phyloP scores from a whole-genome alignment of 2,329 filamentous ascomycete species.

The Aspergillus sp. region DNA sequence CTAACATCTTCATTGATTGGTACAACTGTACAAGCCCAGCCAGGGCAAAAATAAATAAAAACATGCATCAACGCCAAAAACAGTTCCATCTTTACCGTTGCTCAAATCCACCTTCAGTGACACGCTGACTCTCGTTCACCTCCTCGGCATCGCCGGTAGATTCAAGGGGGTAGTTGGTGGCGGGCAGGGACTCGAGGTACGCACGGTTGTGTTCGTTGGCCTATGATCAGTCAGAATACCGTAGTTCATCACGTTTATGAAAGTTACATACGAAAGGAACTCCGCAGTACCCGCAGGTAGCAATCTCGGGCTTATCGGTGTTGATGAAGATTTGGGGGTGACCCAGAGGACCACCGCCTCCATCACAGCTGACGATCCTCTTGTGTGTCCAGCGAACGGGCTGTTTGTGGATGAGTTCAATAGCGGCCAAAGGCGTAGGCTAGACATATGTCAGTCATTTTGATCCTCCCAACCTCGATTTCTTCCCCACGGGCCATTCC shows the following conservation, averaged over 20 bases:
- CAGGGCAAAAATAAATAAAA: slow-evolving; percentile 21
- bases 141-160: slow-evolving; percentile 60
- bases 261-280: slow-evolving; percentile 74
- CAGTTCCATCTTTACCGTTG: slow-evolving; percentile 54
- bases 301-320: slow-evolving; percentile 94
- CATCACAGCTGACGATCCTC: slow-evolving; percentile 81
- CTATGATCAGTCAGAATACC: slow-evolving; percentile 47
- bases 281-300: slow-evolving; percentile 86
- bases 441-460: slow-evolving; percentile 39
- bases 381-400: slow-evolving; percentile 90
- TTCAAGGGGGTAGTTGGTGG: slow-evolving; percentile 77
- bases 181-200: slow-evolving; percentile 77
- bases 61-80: slow-evolving; percentile 38
- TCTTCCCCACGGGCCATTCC: background rate
- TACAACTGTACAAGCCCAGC: slow-evolving; percentile 37
- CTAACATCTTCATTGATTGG: slow-evolving; percentile 31
- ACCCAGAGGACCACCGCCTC: slow-evolving; percentile 83
- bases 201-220: slow-evolving; percentile 86
- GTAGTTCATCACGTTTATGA: background rate
- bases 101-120: slow-evolving; percentile 59
- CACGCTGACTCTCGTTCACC: slow-evolving; percentile 57
- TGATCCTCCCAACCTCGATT: background rate
- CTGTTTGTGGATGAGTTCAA: slow-evolving; percentile 93
- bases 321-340: slow-evolving; percentile 98
- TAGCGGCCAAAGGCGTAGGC: slow-evolving; percentile 87